A percentile compares a stretch with the other conserved stretches of the same genome.
phyloP scores from a whole-genome alignment of 1,139 yeast genomes.

The Geotrichum bryndzae region DNA sequence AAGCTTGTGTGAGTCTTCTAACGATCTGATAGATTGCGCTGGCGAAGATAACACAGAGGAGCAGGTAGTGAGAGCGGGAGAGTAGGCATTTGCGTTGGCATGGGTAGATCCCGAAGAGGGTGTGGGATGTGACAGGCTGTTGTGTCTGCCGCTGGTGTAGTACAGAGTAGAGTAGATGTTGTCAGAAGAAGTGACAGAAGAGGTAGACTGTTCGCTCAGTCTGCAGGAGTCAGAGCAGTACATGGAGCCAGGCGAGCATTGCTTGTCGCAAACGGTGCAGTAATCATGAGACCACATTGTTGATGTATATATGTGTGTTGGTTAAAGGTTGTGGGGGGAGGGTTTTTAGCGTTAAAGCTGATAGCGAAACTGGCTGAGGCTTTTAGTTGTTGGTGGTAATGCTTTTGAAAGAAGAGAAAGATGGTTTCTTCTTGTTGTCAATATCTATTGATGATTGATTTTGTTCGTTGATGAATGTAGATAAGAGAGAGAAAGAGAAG shows the following conservation, averaged over 20 bases:
- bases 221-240: constrained; percentile 39
- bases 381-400: constrained; percentile 42
- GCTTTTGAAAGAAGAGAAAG: constrained; percentile 36
- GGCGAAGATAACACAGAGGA: constrained; percentile 1
- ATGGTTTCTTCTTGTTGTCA: constrained; percentile 31
- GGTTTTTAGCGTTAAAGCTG: background rate
- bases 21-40: background rate
- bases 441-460: constrained; percentile 1
- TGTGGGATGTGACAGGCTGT: constrained; percentile 9
- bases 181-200: constrained; percentile 15
- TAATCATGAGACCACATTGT: constrained; percentile 39
- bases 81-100: background rate
- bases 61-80: constrained; percentile 9
- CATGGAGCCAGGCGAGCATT: constrained; percentile 22
- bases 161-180: constrained; percentile 18
- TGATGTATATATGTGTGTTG: constrained; percentile 10
- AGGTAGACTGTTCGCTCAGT: constrained; percentile 14
- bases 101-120: background rate
- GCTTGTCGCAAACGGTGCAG: constrained; percentile 43
- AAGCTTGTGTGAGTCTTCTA: background rate
- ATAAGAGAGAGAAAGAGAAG: background rate
- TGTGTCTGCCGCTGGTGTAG: constrained; percentile 19
- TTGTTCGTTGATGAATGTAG: background rate
- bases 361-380: constrained; percentile 22
- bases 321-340: background rate